Base-by-base conservation (phyloP, 139 green algal species). In the Chlorella sp. region DNA sequence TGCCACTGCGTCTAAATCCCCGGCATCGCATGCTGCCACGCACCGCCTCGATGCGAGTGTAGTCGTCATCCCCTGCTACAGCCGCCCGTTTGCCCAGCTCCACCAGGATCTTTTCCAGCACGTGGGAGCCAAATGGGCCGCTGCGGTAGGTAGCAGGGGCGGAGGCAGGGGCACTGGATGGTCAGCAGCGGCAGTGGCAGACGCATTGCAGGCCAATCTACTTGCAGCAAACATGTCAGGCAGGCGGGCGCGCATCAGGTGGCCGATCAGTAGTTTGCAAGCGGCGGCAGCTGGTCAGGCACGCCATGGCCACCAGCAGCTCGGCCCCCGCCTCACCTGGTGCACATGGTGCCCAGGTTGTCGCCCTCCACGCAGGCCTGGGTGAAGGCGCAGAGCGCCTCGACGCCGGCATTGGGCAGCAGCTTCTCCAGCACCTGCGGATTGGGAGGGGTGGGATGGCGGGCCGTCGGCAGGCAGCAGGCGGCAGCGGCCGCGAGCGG, bases 81-180 rank as follows among this genome's bases (percentile, higher is more conserved):
- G 83, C 58, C 34, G 80, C 51, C 41, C 85, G 80, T 38, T 44
- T 28, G 40, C 88, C 86, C 54, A 96, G 84, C 30, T 62, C 43
- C 32, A n/a, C 16, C 48, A 90, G 58, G 48, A 77, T 40, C 43
- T 81, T 88, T 81, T 97, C 94, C 60, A 92, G 84, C 16, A 94
- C 92, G 73, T 96, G 94, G 0, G 92, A 95, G 32, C 94, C 94
- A 88, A 95, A 95, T 1, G 92, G 92, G 65, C 93, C 95, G 84
- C 90, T 90, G 84, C 82, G 72, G 34, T 22, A 54, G 67, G 48
- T 54, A 54, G 46, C 8, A 11, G 46, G n/a, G n/a, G n/a, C n/a
- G n/a, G n/a, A n/a, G n/a, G n/a, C n/a, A n/a, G n/a, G n/a, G n/a
- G n/a, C n/a, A n/a, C n/a, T n/a, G n/a, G n/a, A n/a, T n/a, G n/a